A percentile compares a stretch with the other conserved stretches of the same genome.
phyloP scores from a whole-genome alignment of 2,329 filamentous ascomycete genomes.

The Colletotrichum coccodes region DNA sequence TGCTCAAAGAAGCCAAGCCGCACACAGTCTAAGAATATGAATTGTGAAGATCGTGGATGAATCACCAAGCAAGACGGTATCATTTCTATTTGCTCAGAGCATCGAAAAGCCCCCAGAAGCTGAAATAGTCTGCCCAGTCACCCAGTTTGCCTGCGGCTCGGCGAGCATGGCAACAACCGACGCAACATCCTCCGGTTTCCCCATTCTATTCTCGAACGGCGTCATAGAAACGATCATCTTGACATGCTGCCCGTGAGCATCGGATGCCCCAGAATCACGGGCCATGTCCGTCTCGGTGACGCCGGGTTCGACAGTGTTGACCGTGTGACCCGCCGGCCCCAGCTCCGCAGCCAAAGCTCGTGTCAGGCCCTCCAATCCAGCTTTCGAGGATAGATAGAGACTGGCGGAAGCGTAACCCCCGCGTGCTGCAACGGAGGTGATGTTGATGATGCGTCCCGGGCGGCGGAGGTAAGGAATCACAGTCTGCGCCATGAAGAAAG shows the following conservation, averaged over 20 bases:
- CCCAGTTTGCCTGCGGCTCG: conserved; percentile 9
- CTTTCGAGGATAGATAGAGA: conserved; percentile 11
- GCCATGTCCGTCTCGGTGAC: conserved; percentile 17
- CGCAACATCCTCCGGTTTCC: conserved; percentile 13
- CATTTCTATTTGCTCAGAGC: not conserved
- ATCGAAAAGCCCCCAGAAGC: conserved; percentile 11
- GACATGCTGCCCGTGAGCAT: not conserved
- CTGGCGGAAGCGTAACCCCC: not conserved
- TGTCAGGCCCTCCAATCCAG: conserved; percentile 16
- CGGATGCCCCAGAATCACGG: not conserved
- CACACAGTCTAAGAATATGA: no score
- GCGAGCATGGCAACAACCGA: conserved; percentile 11
- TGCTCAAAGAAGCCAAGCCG: no score
- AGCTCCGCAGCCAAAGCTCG: conserved; percentile 10
- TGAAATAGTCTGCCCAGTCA: conserved; percentile 15
- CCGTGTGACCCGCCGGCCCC: conserved; percentile 14
- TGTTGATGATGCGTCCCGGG: conserved; percentile 18
- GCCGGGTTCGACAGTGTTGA: conserved; percentile 13
- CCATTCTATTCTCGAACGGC: conserved; percentile 16
- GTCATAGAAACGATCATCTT: conserved; percentile 3
- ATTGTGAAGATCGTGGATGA: no score
- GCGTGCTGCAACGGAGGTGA: conserved; percentile 17
- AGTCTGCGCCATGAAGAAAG: conserved; percentile 15
- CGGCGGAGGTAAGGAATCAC: conserved; percentile 1
- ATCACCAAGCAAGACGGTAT: no score